Evolutionary conservation across 768 basidiomycete species (phyloP).

Genomic region (Pleurotus tuber-regium): DNA sequence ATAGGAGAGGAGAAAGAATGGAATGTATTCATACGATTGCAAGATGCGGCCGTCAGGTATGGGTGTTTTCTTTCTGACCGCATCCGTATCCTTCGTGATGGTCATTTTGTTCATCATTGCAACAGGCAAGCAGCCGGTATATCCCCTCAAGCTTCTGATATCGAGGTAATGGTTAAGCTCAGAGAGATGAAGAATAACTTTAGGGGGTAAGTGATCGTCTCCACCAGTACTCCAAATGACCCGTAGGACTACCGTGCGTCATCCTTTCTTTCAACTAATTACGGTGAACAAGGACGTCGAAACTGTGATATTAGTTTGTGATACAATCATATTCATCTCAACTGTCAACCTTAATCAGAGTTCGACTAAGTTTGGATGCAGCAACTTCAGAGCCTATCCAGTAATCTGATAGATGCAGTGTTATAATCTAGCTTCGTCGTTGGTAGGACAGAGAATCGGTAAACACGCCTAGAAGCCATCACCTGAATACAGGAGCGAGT

Average conservation of each 20-base stretch:
- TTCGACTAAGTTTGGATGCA: too few relatives aligned
- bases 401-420: too few relatives aligned
- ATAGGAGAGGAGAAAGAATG: constrained; percentile 92
- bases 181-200: constrained; percentile 85
- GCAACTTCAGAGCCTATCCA: too few relatives aligned
- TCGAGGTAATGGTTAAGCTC: constrained; percentile 68
- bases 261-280: too few relatives aligned
- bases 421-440: too few relatives aligned
- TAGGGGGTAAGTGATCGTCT: constrained; percentile 46
- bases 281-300: not conserved
- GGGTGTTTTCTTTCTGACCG: constrained; percentile 21
- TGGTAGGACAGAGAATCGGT: too few relatives aligned
- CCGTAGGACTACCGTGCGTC: too few relatives aligned
- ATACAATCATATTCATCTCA: too few relatives aligned
- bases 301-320: not conserved
- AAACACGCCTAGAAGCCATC: too few relatives aligned
- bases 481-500: too few relatives aligned
- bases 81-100: not conserved
- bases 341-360: too few relatives aligned
- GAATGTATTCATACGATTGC: constrained; percentile 93
- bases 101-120: not conserved
- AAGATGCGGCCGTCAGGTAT: constrained; percentile 60
- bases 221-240: too few relatives aligned
- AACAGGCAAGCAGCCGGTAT: constrained; percentile 50
- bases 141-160: constrained; percentile 39